A percentile compares a stretch with the other conserved stretches of the same genome.
phyloP scores from a whole-genome alignment of 148 eudicot genomes.

The Rhododendron ferrugineum region DNA sequence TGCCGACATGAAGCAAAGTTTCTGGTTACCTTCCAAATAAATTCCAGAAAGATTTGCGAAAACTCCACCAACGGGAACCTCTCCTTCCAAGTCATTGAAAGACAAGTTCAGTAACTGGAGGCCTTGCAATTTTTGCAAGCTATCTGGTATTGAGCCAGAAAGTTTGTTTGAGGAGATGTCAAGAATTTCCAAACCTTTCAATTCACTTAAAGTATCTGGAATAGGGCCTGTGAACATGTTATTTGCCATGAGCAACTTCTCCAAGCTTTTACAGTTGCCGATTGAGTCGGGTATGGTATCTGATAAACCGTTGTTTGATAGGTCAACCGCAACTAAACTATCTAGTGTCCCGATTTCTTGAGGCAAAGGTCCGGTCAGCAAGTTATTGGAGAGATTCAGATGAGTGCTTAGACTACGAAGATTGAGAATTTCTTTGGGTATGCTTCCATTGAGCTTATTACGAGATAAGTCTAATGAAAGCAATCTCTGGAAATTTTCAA shows the following conservation, averaged over 20 bases:
- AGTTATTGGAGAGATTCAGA: slow-evolving; percentile 42
- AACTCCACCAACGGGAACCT: slow-evolving; percentile 34
- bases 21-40: slow-evolving; percentile 39
- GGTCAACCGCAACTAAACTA: slow-evolving; percentile 24
- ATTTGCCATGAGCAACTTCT: slow-evolving; percentile 26
- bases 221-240: slow-evolving; percentile 40
- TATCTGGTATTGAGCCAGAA: slow-evolving; percentile 33
- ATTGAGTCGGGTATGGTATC: slow-evolving; percentile 41
- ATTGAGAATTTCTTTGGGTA: slow-evolving; percentile 33
- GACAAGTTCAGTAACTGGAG: slow-evolving; percentile 42
- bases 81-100: slow-evolving; percentile 45
- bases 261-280: slow-evolving; percentile 40
- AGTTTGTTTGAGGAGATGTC: slow-evolving; percentile 48
- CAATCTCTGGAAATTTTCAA: slow-evolving; percentile 23
- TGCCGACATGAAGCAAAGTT: slow-evolving; percentile 19
- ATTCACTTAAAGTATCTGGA: slow-evolving; percentile 31
- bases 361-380: slow-evolving; percentile 41
- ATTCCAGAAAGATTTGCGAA: slow-evolving; percentile 28
- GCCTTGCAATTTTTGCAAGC: slow-evolving; percentile 20
- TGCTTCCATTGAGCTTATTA: slow-evolving; percentile 45
- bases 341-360: slow-evolving; percentile 28
- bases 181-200: slow-evolving; percentile 32
- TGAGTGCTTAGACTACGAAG: slow-evolving; percentile 21
- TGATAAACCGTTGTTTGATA: slow-evolving; percentile 38
- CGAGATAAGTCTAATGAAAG: slow-evolving; percentile 36